Conservation (phyloP, 2,329 filamentous ascomycete species). For the Bisporella sp. region DNA sequence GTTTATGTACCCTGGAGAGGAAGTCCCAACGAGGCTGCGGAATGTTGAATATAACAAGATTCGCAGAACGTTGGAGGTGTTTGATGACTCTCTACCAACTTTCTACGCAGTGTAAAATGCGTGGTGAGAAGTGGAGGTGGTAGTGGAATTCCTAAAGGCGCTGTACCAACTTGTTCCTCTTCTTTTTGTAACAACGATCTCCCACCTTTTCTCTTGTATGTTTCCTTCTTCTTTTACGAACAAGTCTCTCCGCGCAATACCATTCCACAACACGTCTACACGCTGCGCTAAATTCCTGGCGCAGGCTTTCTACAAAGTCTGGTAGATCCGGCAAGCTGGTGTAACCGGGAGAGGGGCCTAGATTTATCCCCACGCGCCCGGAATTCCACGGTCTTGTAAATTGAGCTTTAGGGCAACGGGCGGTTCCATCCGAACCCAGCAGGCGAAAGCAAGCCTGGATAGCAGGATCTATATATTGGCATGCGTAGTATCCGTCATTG, state of each 20-base stretch:
- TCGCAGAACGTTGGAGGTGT: neutral
- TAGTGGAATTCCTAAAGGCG: neutral
- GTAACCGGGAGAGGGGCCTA: neutral
- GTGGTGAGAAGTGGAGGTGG: neutral
- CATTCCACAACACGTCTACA: neutral
- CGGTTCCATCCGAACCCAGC: neutral
- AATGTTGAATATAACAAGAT: neutral
- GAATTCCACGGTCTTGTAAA: neutral
- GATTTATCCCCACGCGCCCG: neutral
- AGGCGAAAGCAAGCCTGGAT: neutral
- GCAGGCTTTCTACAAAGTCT: neutral
- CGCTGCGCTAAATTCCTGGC: neutral
- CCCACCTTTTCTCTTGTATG: constrained; percentile 1
- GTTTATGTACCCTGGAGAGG: no score
- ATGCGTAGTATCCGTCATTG: no score
- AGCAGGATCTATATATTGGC: neutral
- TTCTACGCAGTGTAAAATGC: neutral
- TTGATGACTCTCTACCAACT: neutral
- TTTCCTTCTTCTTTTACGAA: neutral
- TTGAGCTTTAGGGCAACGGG: neutral
- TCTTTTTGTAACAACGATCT: neutral
- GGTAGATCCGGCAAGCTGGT: neutral
- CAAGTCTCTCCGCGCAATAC: neutral
- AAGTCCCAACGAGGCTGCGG: no score
- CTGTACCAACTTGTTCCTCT: neutral